Evolutionary conservation across 2,329 filamentous ascomycete genomes (phyloP).

Genomic region (Neofusicoccum sp.): DNA sequence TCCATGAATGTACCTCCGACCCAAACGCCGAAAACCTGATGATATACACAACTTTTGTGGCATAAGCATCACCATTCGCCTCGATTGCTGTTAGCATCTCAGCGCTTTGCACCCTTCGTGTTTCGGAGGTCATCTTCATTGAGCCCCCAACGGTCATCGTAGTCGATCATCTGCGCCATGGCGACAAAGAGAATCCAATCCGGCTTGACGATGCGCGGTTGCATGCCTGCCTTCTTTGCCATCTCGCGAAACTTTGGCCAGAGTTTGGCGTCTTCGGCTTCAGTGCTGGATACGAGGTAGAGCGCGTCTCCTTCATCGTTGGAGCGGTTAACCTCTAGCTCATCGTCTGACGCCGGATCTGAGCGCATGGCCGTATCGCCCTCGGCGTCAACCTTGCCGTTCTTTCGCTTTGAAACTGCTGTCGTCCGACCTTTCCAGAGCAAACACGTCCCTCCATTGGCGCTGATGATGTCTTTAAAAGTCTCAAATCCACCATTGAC

Average conservation of each 20-base stretch:
- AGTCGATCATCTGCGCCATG: slow-evolving; percentile 75
- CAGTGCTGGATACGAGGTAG: slow-evolving; percentile 74
- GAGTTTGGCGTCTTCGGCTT: slow-evolving; percentile 68
- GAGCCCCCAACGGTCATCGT: slow-evolving; percentile 17
- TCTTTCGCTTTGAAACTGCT: slow-evolving; percentile 47
- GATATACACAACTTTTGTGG: neutral
- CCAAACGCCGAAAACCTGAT: too few relatives aligned
- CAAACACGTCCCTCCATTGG: slow-evolving; percentile 84
- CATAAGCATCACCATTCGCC: neutral
- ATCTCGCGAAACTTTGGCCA: slow-evolving; percentile 82
- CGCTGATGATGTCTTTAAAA: slow-evolving; percentile 81
- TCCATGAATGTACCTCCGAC: too few relatives aligned
- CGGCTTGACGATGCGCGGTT: slow-evolving; percentile 75
- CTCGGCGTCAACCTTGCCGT: slow-evolving; percentile 26
- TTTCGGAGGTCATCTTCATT: neutral
- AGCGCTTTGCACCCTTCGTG: slow-evolving; percentile 5
- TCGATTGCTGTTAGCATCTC: neutral
- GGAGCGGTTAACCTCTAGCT: slow-evolving; percentile 43
- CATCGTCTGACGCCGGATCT: slow-evolving; percentile 52
- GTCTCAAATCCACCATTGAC: slow-evolving; percentile 82
- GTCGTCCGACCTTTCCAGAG: slow-evolving; percentile 75
- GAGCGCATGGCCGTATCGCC: slow-evolving; percentile 38
- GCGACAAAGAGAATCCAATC: slow-evolving; percentile 92
- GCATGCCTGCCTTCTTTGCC: slow-evolving; percentile 76
- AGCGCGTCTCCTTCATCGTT: slow-evolving; percentile 61